These are phyloP conservation scores for Calonectria naviculata DNA, from an alignment of 2,329 filamentous ascomycete genomes.

Conservation along the genomic window DNA sequence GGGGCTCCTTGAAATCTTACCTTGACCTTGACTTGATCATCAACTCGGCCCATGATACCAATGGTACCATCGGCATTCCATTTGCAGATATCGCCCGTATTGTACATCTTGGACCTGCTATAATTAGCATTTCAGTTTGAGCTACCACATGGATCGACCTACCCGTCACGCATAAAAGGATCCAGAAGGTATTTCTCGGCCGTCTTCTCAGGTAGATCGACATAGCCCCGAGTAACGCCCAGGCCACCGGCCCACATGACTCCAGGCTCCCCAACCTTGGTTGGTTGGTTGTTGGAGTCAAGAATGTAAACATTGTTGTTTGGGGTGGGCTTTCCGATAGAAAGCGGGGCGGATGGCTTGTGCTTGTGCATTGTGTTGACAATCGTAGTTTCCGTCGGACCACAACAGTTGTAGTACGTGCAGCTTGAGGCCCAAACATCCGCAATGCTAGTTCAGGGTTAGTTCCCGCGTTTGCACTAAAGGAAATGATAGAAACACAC, in stretches of 20 bases:
- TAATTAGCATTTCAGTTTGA: neutral
- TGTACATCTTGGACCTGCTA: slow-evolving; percentile 61
- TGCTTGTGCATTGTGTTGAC: slow-evolving; percentile 61
- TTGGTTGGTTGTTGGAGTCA: slow-evolving; percentile 56
- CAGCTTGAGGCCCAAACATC: slow-evolving; percentile 63
- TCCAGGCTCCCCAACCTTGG: slow-evolving; percentile 59
- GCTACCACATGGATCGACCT: slow-evolving; percentile 28
- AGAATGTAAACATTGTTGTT: slow-evolving; percentile 68
- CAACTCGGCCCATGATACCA: slow-evolving; percentile 65
- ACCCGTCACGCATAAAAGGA: slow-evolving; percentile 63
- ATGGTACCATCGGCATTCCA: slow-evolving; percentile 65
- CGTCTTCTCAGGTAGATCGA: slow-evolving; percentile 64
- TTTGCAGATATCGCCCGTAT: slow-evolving; percentile 67
- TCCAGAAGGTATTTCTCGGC: slow-evolving; percentile 60
- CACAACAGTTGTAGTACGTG: slow-evolving; percentile 67
- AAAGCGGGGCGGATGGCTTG: slow-evolving; percentile 56
- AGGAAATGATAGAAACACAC: slow-evolving; percentile 38
- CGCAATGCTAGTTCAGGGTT: slow-evolving; percentile 49
- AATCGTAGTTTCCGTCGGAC: slow-evolving; percentile 70
- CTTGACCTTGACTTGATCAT: slow-evolving; percentile 72
- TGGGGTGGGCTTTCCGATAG: slow-evolving; percentile 66
- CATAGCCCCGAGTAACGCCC: slow-evolving; percentile 66
- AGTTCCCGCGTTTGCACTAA: neutral
- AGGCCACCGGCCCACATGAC: slow-evolving; percentile 66
- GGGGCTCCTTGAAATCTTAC: slow-evolving; percentile 33